Base-by-base conservation (phyloP, 768 basidiomycete genomes). In the Tephrocybe sp. region DNA sequence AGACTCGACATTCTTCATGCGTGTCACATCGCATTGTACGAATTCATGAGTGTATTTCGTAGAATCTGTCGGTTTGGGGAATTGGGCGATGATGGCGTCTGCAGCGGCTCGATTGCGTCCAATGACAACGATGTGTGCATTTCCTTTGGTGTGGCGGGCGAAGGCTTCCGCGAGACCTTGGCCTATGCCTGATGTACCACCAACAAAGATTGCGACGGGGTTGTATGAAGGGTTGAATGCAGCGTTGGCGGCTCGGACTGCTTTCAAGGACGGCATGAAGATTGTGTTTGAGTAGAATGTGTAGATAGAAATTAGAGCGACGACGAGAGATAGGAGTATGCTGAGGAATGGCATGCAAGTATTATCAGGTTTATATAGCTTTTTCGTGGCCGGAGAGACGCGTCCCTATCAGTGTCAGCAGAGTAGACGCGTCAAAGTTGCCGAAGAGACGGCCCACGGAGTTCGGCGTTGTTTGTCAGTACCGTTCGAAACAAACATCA, bases 91-190 rank as follows among this genome's bases (percentile, higher is more conserved):
- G 54, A 74, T 70, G 11, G 58, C 42, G 39, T 76, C 68, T 5
- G 76, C 78, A 13, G 76, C 72, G n/a, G 63, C 63, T 31, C 69
- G 64, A 59, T 77, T 79, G 37, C 78, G 71, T 4, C 79, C 79
- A 37, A 75, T 62, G 47, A 81, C 68, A 52, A 79, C 59, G 60
- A 80, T 77, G 47, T 73, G 72, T 6, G 70, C 69, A 39, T 72
- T 69, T 9, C 78, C 77, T 22, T 71, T 63, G 1, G 72, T 74
- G 59, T 71, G 64, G 1, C 58, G 53, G 4, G 71, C 76, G 52
- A 80, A 75, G 4, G 68, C 64, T 37, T 71, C 67, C 1, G 71
- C 74, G 55, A 75, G 70, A 0, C 68, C 71, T 49, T 70, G 68
- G 0, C 78, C 78, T 12, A 74, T 71, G 13, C 73, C 77, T 5